Base-by-base conservation (phyloP, 2,329 filamentous ascomycete genomes). In the Phyllachora maydis region DNA sequence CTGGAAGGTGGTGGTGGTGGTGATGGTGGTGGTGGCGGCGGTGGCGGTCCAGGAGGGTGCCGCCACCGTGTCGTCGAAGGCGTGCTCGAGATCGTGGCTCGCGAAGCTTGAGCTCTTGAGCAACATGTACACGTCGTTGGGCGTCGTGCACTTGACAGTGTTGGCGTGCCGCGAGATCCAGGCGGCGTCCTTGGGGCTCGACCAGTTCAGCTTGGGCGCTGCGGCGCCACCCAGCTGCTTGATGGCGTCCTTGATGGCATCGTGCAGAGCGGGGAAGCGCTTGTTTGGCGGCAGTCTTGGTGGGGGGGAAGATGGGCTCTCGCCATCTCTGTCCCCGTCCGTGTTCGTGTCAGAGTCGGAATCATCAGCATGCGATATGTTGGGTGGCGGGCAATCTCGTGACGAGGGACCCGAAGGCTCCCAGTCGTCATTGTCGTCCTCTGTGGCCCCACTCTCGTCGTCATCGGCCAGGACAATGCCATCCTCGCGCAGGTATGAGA, bases 121-220 rank as follows among this genome's bases (percentile, higher is more conserved):
- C 1, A 98, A 62, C 10, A 95, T 61, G 41, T 95, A 98, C 21
- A 98, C 67, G 39, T 98, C 88, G 43, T 88, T 90, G 3, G 88
- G 68, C 1, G 68, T 70, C 4, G 69, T 71, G 48, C 88, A 98
- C 46, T 91, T 81, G 51, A 93, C 75, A 22, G 78, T 90, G 47
- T 98, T 98, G 37, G 71, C 48, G 59, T 85, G 43, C 50, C 49
- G 71, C 49, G 63, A 68, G 46, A 98, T 93, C 75, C 82, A 93
- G 12, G 77, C 79, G 6, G 88, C 88, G 42, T 98, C 88, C 46
- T 93, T 92, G 4, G 88, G 88, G 4, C 82, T 73, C 5, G 83
- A 93, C 88, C 88, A 98, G 52, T 95, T 95, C 22, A 98, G 55
- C 48, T 98, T 98, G 1, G 88, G 88, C 2, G 76, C 72, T 6